Evolutionary conservation across 116 monocot species (phyloP), one percentile per base, ranked within the genome.

Genomic region (Posidonia oceanica): DNA sequence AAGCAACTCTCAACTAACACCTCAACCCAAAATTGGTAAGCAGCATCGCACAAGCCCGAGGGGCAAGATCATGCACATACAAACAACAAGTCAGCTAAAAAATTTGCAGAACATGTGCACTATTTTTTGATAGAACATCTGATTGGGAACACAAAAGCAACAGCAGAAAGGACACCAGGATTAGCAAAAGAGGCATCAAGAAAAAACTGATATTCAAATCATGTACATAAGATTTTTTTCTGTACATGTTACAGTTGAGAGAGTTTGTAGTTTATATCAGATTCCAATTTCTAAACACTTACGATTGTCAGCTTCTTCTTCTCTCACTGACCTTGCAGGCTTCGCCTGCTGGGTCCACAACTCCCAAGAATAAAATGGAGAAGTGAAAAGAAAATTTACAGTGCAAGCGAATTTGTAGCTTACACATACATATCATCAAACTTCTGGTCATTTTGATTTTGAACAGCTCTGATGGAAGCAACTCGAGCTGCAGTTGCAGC

Each of bases 391-490:
- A 69, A 3, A 69, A 69, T n/a, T 48, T 52, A 68, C 51, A 52
- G 13, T 2, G 63, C 41, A 48, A 44, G 54, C 5, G 36, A 21
- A 29, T 0, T 5, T 52, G 29, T 3, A 53, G 14, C 29, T 75
- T 76, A 85, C 37, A 78, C 75, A 37, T 77, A 69, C 7, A 57
- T 68, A 62, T 81, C 69, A 17, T 66, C 82, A 67, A 81, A 81
- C 60, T 64, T 85, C 52, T 82, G 80, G 63, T 87, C 74, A 40
- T 80, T 85, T 57, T 75, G 77, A 61, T 84, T 87, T 63, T 91
- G 91, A 61, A 91, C 85, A 39, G 91, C 87, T 67, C 84, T 91
- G 57, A 83, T 77, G 14, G 91, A 80, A 29, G 87, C 87, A 22
- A 84, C 83, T 51, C 91, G 76, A 6, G 91, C 87, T 8, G 85